Evolutionary conservation across 1,284 basidiomycete genomes (phyloP), one percentile per base, ranked within the genome.

Genomic region (Coniferiporia weirii): DNA sequence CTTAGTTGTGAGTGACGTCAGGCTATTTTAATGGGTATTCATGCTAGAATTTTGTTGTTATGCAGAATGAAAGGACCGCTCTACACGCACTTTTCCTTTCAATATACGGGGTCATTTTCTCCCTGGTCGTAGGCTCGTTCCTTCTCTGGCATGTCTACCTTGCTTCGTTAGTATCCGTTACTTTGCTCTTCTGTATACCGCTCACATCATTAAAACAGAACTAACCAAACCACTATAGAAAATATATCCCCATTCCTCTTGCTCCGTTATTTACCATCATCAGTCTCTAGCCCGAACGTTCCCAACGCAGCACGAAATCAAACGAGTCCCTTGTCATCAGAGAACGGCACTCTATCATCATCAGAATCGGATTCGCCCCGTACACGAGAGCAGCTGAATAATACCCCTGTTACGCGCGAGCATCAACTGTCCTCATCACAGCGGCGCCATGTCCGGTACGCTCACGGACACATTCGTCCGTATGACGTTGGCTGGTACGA

Each of bases 161-260:
- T 48, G 79, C 87, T 35, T 80, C 81, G 90, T 92, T 65, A 67
- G 89, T 78, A 22, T 15, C 55, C 56, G 34, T 47, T 44, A 55
- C 63, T 1, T 27, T 9, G 43, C n/a, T 3, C 8, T 15, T 12
- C 38, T 40, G 15, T 3, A 15, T 40, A 40, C 22, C 36, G 35
- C 19, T 54, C 32, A 20, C n/a, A 10, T 46, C 34, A 27, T 27
- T 27, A 15, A 36, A 54, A 17, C 65, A 93, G 91, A 32, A 90
- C 87, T 48, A 95, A 95, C 70, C 88, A 92, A 70, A 93, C 92
- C 3, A 95, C 92, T 0, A 66, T 94, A 34, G 93, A 95, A 69
- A 80, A 85, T 62, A 79, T 94, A 43, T 84, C 89, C 0, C 89
- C 89, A 1, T 91, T 89, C 68, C 73, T 89, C 34, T 79, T 92